These are phyloP conservation scores for Fusarium annulatum DNA, from an alignment of 2,329 filamentous ascomycete genomes.

Conservation along the genomic window DNA sequence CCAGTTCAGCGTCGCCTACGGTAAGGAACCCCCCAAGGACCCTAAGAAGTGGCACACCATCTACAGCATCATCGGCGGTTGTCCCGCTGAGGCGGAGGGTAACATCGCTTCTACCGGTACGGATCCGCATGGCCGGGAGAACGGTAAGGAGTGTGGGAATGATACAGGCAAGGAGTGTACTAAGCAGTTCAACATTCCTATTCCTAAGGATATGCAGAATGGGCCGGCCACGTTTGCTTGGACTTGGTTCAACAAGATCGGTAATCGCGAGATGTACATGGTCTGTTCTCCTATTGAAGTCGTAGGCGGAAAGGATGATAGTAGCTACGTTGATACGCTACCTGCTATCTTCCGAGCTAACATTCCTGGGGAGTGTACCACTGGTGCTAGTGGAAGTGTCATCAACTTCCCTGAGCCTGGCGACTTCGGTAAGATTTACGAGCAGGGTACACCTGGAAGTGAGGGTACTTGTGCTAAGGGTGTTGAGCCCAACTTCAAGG, in stretches of 20 bases:
- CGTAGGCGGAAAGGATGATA: conserved; percentile 50
- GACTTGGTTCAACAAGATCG: conserved; percentile 82
- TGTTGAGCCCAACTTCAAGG: conserved; percentile 37
- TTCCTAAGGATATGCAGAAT: conserved; percentile 45
- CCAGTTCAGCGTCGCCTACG: conserved; percentile 44
- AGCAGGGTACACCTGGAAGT: conserved; percentile 18
- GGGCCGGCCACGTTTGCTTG: conserved; percentile 76
- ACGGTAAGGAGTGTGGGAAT: conserved; percentile 37
- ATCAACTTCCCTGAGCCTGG: conserved; percentile 43
- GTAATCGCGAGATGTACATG: conserved; percentile 89
- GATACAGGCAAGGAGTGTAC: conserved; percentile 40
- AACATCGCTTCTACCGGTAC: conserved; percentile 19
- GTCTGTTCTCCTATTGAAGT: conserved; percentile 80
- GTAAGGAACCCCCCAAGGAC: conserved; percentile 32
- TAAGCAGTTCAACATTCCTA: conserved; percentile 41
- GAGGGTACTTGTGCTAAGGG: conserved; percentile 33
- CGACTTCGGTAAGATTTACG: conserved; percentile 36
- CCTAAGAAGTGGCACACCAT: conserved; percentile 38
- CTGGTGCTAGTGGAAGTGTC: conserved; percentile 30
- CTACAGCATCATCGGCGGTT: conserved; percentile 43
- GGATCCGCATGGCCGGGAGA: conserved; percentile 36
- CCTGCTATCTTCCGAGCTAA: conserved; percentile 42
- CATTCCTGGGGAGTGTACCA: conserved; percentile 42
- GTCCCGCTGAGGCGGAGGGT: conserved; percentile 40
- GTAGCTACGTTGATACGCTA: conserved; percentile 29